Base-by-base conservation (phyloP, 2,329 filamentous ascomycete species). In the Aspergillus piperis region DNA sequence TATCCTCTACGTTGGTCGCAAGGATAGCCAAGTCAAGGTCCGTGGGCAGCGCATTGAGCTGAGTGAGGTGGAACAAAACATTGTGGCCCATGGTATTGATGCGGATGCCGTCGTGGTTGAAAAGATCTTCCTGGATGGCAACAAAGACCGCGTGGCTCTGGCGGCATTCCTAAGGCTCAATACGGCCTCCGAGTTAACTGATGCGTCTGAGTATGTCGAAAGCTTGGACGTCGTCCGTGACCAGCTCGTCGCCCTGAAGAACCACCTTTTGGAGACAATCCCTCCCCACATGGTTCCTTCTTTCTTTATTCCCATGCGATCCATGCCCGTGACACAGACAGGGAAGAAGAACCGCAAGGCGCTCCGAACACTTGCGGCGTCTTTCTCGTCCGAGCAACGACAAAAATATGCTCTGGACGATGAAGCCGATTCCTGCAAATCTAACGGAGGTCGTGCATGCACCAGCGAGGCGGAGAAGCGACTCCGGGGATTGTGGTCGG, bases 221-320 rank as follows among this genome's bases (percentile, higher is more conserved):
- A 41, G 0, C 38, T 1, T 41, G 2, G 38, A 41, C 7, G 15
- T 41, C 38, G 38, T 41, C 6, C 15, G 38, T 3, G 38, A 41
- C 38, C 38, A 41, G 38, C 38, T 41, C n/a, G 38, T 41, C n/a
- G 38, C 38, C 38, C 60, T 78, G 30, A 36, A 36, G 25, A 27
- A 5, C 15, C 47, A 25, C 23, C n/a, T 50, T 10, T 11, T 27
- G 23, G 47, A 50, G 23, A 50, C 23, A 0, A 25, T 50, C 17
- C 47, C 47, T 50, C 47, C 15, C 2, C 27, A 25, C 15, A 50
- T 50, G 47, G 8, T 50, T n/a, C 47, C 47, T n/a, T 50, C 47
- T 17, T n/a, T 50, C 23, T 50, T 50, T 10, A 25, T 50, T 30
- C 47, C 23, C 2, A 8, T 50, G 3, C 23, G 47, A 25, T 27